phyloP scores from a whole-genome alignment of 495 filamentous ascomycete genomes.

The Thermothielavioides terrestris region DNA sequence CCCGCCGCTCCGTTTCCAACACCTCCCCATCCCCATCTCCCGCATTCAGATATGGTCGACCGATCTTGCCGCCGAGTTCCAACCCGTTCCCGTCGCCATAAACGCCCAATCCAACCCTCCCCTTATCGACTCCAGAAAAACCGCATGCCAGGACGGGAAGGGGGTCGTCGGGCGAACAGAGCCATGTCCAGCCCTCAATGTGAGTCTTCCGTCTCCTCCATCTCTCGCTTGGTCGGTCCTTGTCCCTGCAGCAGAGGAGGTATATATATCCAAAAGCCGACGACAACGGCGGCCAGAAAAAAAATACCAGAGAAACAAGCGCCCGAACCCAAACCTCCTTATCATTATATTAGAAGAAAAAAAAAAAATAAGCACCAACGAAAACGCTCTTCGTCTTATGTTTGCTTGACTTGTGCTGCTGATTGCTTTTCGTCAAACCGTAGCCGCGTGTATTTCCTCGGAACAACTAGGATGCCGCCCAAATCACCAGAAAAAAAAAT shows the following conservation, averaged over 20 bases:
- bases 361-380: neutral
- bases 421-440: slow-evolving; percentile 5
- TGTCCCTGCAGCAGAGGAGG: neutral
- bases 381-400: neutral
- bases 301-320: neutral
- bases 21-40: too few species aligned
- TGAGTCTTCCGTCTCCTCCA: too few species aligned
- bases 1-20: too few species aligned
- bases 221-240: too few species aligned
- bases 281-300: neutral
- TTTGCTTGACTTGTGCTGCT: neutral
- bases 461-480: neutral
- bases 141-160: too few species aligned
- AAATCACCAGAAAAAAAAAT: neutral
- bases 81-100: too few species aligned
- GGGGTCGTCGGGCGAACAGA: too few species aligned
- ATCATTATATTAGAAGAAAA: slow-evolving; percentile 9
- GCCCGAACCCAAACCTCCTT: neutral
- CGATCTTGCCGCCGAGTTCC: too few species aligned
- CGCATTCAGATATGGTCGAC: too few species aligned
- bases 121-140: too few species aligned
- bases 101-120: too few species aligned
- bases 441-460: slow-evolving; percentile 5
- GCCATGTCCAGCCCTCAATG: too few species aligned
- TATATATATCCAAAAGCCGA: neutral